A percentile compares a stretch with the other conserved stretches of the same genome.
These are phyloP conservation scores for Helicocarpus griseus DNA, from an alignment of 2,329 filamentous ascomycete genomes.

Conservation along the genomic window DNA sequence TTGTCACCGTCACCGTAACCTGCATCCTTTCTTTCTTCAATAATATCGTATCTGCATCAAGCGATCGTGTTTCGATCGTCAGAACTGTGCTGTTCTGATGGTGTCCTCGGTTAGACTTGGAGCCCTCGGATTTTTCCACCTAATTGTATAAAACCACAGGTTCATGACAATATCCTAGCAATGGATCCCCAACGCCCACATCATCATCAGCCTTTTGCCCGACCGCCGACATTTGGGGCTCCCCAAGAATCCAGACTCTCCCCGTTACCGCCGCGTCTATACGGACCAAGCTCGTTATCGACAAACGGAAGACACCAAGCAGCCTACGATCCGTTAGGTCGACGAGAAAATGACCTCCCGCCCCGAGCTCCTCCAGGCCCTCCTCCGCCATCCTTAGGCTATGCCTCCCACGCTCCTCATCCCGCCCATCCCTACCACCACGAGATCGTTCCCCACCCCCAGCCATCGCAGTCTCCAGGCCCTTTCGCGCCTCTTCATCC, in stretches of 20 bases:
- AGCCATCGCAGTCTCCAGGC: slow-evolving; percentile 9
- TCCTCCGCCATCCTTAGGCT: slow-evolving; percentile 6
- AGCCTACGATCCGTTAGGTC: slow-evolving; percentile 13
- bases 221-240: slow-evolving; percentile 22
- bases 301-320: slow-evolving; percentile 16
- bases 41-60: not conserved
- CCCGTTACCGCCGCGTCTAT: slow-evolving; percentile 17
- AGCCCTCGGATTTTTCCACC: not conserved
- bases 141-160: not conserved
- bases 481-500: slow-evolving; percentile 16
- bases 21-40: not conserved
- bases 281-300: slow-evolving; percentile 12
- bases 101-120: not conserved
- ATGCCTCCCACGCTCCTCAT: too few species aligned
- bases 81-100: not conserved
- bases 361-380: slow-evolving; percentile 2
- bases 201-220: slow-evolving; percentile 21
- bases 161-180: slow-evolving; percentile 3
- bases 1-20: too few species aligned
- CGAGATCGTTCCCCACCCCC: slow-evolving; percentile 11
- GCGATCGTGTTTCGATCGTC: not conserved
- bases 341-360: slow-evolving; percentile 14
- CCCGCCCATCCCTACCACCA: slow-evolving; percentile 14
- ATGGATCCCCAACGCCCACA: slow-evolving; percentile 23
- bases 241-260: slow-evolving; percentile 21